Conservation (phyloP, 2,329 filamentous ascomycete species). For the Botrytis pseudocinerea region DNA sequence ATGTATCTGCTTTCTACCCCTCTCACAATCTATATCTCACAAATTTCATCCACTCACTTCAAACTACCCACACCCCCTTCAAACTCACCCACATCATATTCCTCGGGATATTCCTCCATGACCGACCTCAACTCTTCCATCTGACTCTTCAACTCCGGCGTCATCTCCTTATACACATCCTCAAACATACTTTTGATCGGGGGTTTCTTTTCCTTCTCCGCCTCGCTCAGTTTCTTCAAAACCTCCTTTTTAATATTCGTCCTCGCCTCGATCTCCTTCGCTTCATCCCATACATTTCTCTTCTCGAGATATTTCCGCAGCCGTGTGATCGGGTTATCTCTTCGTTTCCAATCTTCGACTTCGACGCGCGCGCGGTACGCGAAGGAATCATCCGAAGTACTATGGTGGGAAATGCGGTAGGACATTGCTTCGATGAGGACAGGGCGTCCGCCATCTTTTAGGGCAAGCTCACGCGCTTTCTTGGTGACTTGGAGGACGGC, state of each 20-base stretch:
- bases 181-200: conserved; percentile 73
- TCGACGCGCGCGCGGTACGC: conserved; percentile 92
- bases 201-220: conserved; percentile 79
- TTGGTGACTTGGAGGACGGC: conserved; percentile 80
- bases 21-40: neutral
- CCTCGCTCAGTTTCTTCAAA: conserved; percentile 79
- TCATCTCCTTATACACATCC: conserved; percentile 87
- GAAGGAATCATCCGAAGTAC: conserved; percentile 94
- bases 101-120: conserved; percentile 81
- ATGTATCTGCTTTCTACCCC: neutral
- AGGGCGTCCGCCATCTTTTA: conserved; percentile 48
- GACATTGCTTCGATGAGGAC: conserved; percentile 95
- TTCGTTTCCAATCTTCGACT: conserved; percentile 89
- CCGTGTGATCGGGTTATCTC: conserved; percentile 85
- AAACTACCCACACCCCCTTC: conserved; percentile 61
- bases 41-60: neutral
- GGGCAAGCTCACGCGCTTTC: conserved; percentile 70
- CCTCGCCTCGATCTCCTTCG: conserved; percentile 72
- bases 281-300: conserved; percentile 80
- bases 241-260: conserved; percentile 70
- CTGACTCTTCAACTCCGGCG: conserved; percentile 74
- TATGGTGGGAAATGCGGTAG: conserved; percentile 97
- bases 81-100: conserved; percentile 81
- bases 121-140: conserved; percentile 74
- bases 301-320: conserved; percentile 89